These are phyloP conservation scores for Isabelozyma rhagii DNA, from an alignment of 805 yeast genomes.

Conservation along the genomic window DNA sequence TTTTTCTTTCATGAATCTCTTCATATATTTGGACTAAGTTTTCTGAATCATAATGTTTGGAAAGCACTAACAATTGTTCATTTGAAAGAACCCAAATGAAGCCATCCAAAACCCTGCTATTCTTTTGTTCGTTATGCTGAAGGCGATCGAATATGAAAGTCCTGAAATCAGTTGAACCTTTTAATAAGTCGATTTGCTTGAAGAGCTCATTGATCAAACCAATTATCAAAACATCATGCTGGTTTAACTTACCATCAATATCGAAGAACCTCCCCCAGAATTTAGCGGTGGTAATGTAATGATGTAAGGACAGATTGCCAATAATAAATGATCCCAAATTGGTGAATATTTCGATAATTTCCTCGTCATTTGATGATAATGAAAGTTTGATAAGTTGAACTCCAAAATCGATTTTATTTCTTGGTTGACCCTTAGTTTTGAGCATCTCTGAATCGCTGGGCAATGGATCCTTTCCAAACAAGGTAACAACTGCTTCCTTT, in stretches of 20 bases:
- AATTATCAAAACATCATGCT: neutral
- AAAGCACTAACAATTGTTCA: neutral
- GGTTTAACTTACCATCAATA: neutral
- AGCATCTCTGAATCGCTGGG: neutral
- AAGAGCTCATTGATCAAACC: neutral
- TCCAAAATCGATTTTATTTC: neutral
- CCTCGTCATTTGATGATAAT: neutral
- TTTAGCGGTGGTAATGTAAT: neutral
- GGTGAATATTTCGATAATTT: neutral
- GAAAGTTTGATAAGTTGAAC: neutral
- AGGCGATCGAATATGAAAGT: neutral
- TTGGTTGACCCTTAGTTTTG: constrained; percentile 5
- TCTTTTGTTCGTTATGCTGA: neutral
- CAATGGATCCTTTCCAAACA: constrained; percentile 4
- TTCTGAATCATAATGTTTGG: neutral
- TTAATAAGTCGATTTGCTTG: neutral
- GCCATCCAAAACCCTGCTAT: neutral
- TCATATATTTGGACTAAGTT: neutral
- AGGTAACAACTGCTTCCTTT: constrained; percentile 14
- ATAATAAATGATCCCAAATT: neutral
- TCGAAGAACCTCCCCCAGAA: neutral
- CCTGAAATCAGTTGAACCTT: neutral
- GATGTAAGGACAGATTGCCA: neutral
- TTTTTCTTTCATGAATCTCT: neutral
- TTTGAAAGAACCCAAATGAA: neutral